Evolutionary conservation across 352 stramenopile genomes (phyloP).

Genomic region (Phytophthora tentaculata): DNA sequence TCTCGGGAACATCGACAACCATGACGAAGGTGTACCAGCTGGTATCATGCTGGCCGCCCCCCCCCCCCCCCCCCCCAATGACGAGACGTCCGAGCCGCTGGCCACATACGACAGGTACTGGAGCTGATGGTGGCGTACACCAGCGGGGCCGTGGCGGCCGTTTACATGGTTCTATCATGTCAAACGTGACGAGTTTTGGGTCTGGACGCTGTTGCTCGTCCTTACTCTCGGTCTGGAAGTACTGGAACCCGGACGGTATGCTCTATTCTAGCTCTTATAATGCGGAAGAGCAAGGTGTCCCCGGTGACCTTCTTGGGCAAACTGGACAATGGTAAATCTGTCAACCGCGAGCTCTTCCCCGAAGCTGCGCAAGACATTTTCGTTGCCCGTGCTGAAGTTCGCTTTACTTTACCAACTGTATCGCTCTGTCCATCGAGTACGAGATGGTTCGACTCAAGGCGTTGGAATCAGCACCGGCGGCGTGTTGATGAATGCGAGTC

Average conservation of each 20-base stretch:
- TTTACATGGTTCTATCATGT: conserved; percentile 76
- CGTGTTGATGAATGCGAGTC: conserved; percentile 45
- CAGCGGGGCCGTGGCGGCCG: too few species aligned
- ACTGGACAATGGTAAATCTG: conserved; percentile 37
- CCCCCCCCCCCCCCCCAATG: too few species aligned
- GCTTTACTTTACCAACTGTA: conserved; percentile 58
- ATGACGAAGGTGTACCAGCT: too few species aligned
- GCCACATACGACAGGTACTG: too few species aligned
- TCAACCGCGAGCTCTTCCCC: conserved; percentile 37
- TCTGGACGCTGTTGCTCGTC: conserved; percentile 52
- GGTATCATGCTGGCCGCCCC: too few species aligned
- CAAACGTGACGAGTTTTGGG: conserved; percentile 55
- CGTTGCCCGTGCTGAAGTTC: conserved; percentile 50
- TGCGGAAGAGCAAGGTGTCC: conserved; percentile 53
- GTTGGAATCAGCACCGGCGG: conserved; percentile 31
- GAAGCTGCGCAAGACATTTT: conserved; percentile 43
- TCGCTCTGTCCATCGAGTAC: conserved; percentile 42
- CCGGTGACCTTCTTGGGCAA: conserved; percentile 42
- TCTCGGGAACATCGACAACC: too few species aligned
- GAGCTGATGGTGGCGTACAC: too few species aligned
- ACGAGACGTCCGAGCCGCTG: too few species aligned
- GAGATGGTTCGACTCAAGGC: conserved; percentile 33
- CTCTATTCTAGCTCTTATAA: conserved; percentile 33
- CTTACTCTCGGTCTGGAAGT: conserved; percentile 36
- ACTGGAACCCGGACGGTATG: conserved; percentile 50